These are phyloP conservation scores for Geopyxis carbonaria DNA, from an alignment of 495 filamentous ascomycete genomes.

Conservation along the genomic window DNA sequence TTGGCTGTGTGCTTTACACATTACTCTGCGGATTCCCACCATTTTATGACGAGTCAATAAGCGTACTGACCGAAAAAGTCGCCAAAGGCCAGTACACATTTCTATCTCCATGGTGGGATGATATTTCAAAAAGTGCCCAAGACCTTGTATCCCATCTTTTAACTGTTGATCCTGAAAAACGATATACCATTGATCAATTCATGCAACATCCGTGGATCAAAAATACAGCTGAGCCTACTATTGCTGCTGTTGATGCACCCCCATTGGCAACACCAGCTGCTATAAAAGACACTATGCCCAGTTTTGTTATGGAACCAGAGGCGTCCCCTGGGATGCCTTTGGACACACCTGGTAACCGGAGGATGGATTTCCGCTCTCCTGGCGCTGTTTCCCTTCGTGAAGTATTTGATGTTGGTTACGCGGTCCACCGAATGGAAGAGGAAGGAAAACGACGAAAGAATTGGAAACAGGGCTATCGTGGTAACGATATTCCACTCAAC, in stretches of 20 bases:
- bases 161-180: constrained; percentile 80
- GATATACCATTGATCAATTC: constrained; percentile 78
- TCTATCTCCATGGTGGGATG: constrained; percentile 97
- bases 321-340: constrained; percentile 27
- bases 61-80: constrained; percentile 93
- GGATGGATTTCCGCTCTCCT: constrained; percentile 88
- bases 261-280: constrained; percentile 53
- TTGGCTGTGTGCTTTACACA: constrained; percentile 94
- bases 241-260: constrained; percentile 57
- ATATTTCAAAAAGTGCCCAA: constrained; percentile 88
- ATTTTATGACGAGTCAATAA: constrained; percentile 97
- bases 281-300: constrained; percentile 34
- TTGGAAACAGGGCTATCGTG: constrained; percentile 48
- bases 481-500: constrained; percentile 45
- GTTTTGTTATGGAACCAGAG: constrained; percentile 30
- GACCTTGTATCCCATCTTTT: constrained; percentile 87
- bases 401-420: constrained; percentile 92
- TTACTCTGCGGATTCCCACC: constrained; percentile 93
- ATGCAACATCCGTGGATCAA: constrained; percentile 84
- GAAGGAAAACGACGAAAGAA: constrained; percentile 80
- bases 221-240: constrained; percentile 54
- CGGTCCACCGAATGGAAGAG: constrained; percentile 91
- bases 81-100: constrained; percentile 95
- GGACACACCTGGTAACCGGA: constrained; percentile 37
- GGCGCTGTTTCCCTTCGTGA: constrained; percentile 90